Percentiles rank a stretch among this genome's conserved stretches.
Conservation (phyloP, 176 grass and related monocot species). For the Zea mays region Zm-B73-REFERENCE-NAM-5.0 NC_050105.1:145608001-145608500, state of each 20-base stretch:
- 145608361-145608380: constrained; percentile 35
- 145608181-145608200: constrained; percentile 51
- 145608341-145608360: constrained; percentile 39
- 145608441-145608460: neutral
- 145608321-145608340: neutral
- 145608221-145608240: constrained; percentile 45
- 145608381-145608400: constrained; percentile 32
- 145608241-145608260: too few species aligned
- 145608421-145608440: constrained; percentile 14
- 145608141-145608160: constrained; percentile 45
- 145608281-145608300: neutral
- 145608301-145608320: constrained; percentile 3
- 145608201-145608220: constrained; percentile 60
- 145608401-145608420: constrained; percentile 25
- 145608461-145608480: neutral
- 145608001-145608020: constrained; percentile 59
- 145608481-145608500: neutral
- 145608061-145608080: neutral
- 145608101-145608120: constrained; percentile 49
- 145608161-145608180: constrained; percentile 41
- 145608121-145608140: neutral
- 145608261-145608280: neutral
- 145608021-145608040: constrained; percentile 25
- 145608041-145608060: constrained; percentile 15
- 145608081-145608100: constrained; percentile 26